Evolutionary conservation across 208 protist genomes (phyloP).

Genomic region (Paratrypanosoma confusum): DNA sequence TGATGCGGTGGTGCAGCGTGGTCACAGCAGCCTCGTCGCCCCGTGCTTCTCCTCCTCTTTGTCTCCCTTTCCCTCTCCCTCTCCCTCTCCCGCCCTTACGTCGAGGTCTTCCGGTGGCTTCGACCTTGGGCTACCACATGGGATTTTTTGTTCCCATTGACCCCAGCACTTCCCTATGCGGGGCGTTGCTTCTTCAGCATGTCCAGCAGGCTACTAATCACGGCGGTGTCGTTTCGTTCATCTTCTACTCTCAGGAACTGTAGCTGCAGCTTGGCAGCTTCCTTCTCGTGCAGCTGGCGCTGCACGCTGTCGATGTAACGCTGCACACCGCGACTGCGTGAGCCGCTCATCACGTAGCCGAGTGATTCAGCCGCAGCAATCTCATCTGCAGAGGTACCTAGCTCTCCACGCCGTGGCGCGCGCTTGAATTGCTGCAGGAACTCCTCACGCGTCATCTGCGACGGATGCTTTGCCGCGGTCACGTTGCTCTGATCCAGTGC

Average conservation of each 20-base stretch:
- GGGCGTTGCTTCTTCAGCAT: constrained; percentile 27
- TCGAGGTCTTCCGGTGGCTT: too few species aligned
- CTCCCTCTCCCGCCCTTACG: too few species aligned
- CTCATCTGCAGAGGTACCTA: constrained; percentile 68
- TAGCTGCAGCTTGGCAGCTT: constrained; percentile 75
- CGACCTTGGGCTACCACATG: too few species aligned
- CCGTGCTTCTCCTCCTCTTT: too few species aligned
- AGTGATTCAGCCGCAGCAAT: constrained; percentile 70
- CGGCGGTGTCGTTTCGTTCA: constrained; percentile 57
- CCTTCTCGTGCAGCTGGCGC: constrained; percentile 81
- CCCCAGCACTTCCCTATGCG: too few species aligned
- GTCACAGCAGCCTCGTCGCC: too few species aligned
- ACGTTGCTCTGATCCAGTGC: constrained; percentile 1
- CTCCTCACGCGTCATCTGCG: constrained; percentile 81
- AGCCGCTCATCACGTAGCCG: constrained; percentile 87
- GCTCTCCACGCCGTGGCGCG: constrained; percentile 72
- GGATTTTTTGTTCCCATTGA: too few species aligned
- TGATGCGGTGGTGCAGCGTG: too few species aligned
- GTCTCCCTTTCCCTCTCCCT: too few species aligned
- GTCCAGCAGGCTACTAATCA: constrained; percentile 37
- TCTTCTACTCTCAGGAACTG: constrained; percentile 85
- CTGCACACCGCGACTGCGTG: constrained; percentile 66
- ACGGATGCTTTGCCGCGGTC: constrained; percentile 65
- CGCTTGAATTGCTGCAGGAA: constrained; percentile 83
- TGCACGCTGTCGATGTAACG: constrained; percentile 81